phyloP scores from a whole-genome alignment of 2,329 filamentous ascomycete species.

The Samsoniella hepiali region DNA sequence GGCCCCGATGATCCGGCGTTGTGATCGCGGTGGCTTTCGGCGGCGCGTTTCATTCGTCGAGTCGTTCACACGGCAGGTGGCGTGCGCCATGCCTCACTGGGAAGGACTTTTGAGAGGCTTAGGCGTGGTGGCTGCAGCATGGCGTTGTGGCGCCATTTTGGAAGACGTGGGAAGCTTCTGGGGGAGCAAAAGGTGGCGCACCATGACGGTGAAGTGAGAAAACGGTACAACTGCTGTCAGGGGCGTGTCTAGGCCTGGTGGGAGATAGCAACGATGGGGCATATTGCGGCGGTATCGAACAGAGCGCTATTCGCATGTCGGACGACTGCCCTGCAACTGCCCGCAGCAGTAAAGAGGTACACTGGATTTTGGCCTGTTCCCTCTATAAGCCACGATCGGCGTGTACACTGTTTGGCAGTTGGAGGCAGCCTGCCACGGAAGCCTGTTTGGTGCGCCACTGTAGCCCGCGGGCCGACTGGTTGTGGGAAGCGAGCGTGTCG shows the following conservation, averaged over 20 bases:
- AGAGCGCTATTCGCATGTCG: neutral
- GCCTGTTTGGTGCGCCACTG: constrained; percentile 6
- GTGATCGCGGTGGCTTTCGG: constrained; percentile 11
- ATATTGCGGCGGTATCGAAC: neutral
- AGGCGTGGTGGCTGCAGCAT: constrained; percentile 5
- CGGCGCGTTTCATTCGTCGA: constrained; percentile 8
- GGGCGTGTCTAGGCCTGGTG: neutral
- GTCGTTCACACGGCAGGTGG: constrained; percentile 13
- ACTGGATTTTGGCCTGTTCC: neutral
- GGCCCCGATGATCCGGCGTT: constrained; percentile 16
- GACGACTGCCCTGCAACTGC: neutral
- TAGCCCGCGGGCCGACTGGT: constrained; percentile 11
- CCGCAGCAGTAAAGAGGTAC: neutral
- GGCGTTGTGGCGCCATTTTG: constrained; percentile 10
- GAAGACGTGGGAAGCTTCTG: neutral
- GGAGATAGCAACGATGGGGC: neutral
- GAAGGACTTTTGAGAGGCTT: constrained; percentile 17
- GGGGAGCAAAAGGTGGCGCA: constrained; percentile 1
- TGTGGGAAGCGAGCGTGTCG: neutral
- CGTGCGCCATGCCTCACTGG: neutral
- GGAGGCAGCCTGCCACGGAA: neutral
- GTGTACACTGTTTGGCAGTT: neutral
- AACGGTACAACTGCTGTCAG: neutral
- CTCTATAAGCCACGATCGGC: constrained; percentile 7
- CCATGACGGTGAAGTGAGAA: neutral